Percentiles rank a stretch among this genome's conserved stretches.
Conservation (phyloP, 495 filamentous ascomycete genomes). For the Xylaria acuta region DNA sequence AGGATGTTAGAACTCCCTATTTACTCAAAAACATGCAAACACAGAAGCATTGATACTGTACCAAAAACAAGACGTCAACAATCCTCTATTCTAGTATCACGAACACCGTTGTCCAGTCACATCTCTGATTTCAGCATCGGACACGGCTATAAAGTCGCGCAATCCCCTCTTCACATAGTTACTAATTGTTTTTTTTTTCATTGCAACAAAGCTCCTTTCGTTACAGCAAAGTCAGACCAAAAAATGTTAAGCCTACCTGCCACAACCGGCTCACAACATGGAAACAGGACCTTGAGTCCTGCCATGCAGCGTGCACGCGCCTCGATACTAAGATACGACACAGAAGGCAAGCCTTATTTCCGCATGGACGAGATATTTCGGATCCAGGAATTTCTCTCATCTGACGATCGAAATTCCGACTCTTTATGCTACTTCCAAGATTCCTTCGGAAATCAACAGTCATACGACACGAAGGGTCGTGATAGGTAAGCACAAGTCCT, state of each 20-base stretch:
- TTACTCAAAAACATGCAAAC: not conserved
- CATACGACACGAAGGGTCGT: not conserved
- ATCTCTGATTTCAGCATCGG: not conserved
- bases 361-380: not conserved
- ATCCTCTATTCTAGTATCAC: not conserved
- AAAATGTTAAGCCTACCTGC: not conserved
- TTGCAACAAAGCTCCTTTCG: not conserved
- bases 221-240: not conserved
- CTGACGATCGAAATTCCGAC: not conserved
- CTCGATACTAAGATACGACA: not conserved
- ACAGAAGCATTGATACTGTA: not conserved
- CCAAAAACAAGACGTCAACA: not conserved
- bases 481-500: not conserved
- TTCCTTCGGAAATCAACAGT: not conserved
- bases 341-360: not conserved
- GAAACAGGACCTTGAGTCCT: not conserved
- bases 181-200: too few species aligned
- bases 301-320: not conserved
- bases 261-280: not conserved
- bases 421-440: not conserved
- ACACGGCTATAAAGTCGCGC: not conserved
- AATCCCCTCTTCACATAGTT: not conserved
- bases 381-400: not conserved
- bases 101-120: not conserved
- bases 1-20: not conserved